A percentile compares a stretch with the other conserved stretches of the same genome.
Evolutionary conservation across 805 yeast species (phyloP).

Genomic region (Alloascoidea hylecoeti): DNA sequence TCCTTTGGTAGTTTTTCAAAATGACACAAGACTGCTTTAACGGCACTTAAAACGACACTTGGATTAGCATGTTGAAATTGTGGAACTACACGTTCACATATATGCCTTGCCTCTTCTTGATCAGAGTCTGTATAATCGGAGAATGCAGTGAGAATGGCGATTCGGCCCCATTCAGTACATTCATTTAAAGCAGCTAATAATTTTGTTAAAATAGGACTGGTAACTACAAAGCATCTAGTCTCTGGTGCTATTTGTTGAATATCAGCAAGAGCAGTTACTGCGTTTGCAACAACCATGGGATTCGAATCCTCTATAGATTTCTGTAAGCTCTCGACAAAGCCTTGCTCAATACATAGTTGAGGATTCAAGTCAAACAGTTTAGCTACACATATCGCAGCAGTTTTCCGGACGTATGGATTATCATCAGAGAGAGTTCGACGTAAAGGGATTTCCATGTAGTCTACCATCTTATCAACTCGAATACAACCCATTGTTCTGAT

Average conservation of each 20-base stretch:
- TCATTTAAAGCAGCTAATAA: constrained; percentile 80
- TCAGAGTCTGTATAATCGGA: constrained; percentile 44
- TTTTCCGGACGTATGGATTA: constrained; percentile 93
- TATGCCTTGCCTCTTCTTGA: constrained; percentile 60
- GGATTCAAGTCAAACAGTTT: constrained; percentile 81
- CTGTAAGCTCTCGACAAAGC: constrained; percentile 60
- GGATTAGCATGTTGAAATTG: constrained; percentile 96
- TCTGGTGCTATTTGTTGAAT: constrained; percentile 55
- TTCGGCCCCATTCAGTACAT: constrained; percentile 98
- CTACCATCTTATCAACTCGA: constrained; percentile 88
- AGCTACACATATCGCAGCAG: constrained; percentile 96
- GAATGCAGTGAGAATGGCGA: constrained; percentile 72
- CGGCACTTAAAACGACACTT: constrained; percentile 77
- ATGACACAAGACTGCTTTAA: constrained; percentile 69
- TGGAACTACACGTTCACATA: constrained; percentile 82
- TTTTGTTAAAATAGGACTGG: constrained; percentile 27
- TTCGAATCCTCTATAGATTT: constrained; percentile 70
- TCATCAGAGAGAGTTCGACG: constrained; percentile 79
- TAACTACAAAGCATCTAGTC: constrained; percentile 29
- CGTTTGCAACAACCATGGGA: constrained; percentile 96
- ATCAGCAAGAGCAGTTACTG: constrained; percentile 75
- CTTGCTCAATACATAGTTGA: constrained; percentile 71
- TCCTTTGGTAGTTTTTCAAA: constrained; percentile 32
- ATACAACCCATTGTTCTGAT: constrained; percentile 98
- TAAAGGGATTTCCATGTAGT: constrained; percentile 84